Base-by-base conservation (phyloP, 345 rosid genomes). In the Dipteronia dyeriana region DNA sequence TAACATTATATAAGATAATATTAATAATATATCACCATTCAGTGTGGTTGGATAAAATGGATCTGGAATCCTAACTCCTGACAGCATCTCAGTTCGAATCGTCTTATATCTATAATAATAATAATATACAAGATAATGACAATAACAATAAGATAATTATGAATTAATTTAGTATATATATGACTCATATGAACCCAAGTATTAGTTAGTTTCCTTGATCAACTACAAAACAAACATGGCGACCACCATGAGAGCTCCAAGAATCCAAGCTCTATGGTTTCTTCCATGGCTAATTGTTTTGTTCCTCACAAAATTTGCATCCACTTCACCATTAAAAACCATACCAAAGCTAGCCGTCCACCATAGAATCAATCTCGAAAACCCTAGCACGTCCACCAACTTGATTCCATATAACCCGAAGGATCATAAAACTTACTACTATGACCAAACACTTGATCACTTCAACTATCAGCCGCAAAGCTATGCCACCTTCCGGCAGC, bases 381-480 rank as follows among this genome's bases (percentile, higher is more conserved):
- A 16, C 56, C 12, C 38, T 39, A 41, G 16, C 41, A 13, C 14
- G 5, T 22, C 26, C 31, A 61, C 26, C 31, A 61, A 61, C 34
- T 1, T 53, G 11, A 53, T 3, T 11, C 4, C 13, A 49, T 49
- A 1, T 25, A 66, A 68, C 69, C 12, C 67, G 0, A 16, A 23
- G n/a, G 80, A 66, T 47, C 38, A 66, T 0, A 22, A 72, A 38
- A 65, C 76, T 1, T 74, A 22, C 31, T 73, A 68, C 26, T 85
- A 79, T 13, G 20, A 70, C 2, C 83, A 85, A 72, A 82, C 83
- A 14, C 77, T 85, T 2, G 87, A 82, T 65, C 87, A 80, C 70
- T 85, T 82, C 76, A 82, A 77, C 49, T 85, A 73, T 20, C 68
- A 53, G 13, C 78, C 79, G 1, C 74, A 75, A 23, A 82, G 85